phyloP scores from a whole-genome alignment of 2,329 filamentous ascomycete genomes.

The Sarocladium strictum region DNA sequence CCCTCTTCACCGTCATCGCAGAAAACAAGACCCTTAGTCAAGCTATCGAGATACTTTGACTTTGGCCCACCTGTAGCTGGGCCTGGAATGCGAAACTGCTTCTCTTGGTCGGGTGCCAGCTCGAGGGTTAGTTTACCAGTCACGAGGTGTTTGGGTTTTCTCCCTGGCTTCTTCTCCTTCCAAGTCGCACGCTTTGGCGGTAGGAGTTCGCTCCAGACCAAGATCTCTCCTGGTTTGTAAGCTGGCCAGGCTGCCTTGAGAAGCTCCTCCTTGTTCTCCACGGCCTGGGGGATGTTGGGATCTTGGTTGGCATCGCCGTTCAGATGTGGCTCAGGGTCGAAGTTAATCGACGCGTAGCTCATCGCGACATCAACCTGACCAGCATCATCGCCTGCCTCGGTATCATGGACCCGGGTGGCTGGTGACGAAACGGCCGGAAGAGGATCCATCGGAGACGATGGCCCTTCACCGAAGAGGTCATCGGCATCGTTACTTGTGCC shows the following conservation, averaged over 20 bases:
- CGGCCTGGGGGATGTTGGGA: conserved; percentile 59
- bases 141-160: conserved; percentile 73
- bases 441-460: conserved; percentile 41
- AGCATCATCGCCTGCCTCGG: conserved; percentile 27
- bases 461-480: conserved; percentile 63
- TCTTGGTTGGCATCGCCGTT: conserved; percentile 49
- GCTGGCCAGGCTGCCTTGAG: conserved; percentile 75
- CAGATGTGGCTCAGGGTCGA: conserved; percentile 38
- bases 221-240: conserved; percentile 68
- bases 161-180: conserved; percentile 70
- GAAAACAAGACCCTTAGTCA: conserved; percentile 41
- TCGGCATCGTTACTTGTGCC: conserved; percentile 56
- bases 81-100: conserved; percentile 71
- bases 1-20: conserved; percentile 33
- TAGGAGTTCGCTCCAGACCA: conserved; percentile 77
- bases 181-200: conserved; percentile 74
- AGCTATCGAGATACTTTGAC: conserved; percentile 47
- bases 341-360: conserved; percentile 39
- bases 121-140: conserved; percentile 88
- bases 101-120: conserved; percentile 78
- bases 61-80: conserved; percentile 47
- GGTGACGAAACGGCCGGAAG: conserved; percentile 39
- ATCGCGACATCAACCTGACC: conserved; percentile 25
- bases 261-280: conserved; percentile 68
- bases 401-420: conserved; percentile 30